Evolutionary conservation across 345 rosid genomes (phyloP), one percentile per base, ranked within the genome.

Genomic region (Isatis tinctoria): DNA sequence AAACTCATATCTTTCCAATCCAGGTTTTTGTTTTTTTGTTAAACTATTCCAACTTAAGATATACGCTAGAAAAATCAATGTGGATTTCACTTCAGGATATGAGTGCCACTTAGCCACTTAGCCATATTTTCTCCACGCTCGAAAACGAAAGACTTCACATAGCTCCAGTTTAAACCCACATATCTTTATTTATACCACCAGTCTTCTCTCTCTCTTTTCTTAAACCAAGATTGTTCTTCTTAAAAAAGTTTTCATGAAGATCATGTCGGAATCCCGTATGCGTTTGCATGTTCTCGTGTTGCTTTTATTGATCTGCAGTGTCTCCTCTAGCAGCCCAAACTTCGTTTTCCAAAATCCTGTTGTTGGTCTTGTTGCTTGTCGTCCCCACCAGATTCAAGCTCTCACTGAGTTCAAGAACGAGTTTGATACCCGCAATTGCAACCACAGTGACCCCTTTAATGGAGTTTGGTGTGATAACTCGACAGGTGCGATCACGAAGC

Each of bases 391-490:
- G 26, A 72, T 72, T 72, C 17, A 52, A 63, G 63, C 54, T 0
- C 1, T 72, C 4, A 51, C n/a, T 8, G 22, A 62, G 53, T 62
- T 72, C 64, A 69, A 56, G 41, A 56, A 30, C 54, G 73, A 69
- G 54, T 72, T 72, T 28, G 76, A 72, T 11, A 26, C 61, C 0
- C 5, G 62, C 0, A 0, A 3, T 52, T 72, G 69, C 35, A 72
- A 72, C 43, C 54, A 39, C 0, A 52, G 35, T 72, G 63, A 62
- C 35, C 0, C 0, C 51, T 27, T 0, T 0, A 51, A 63, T 11
- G 72, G 65, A 36, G 40, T 74, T 2, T 16, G n/a, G 41, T 69
- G 73, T 13, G 41, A 57, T 57, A 69, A 41, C 43, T 27, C 62
- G 6, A 56, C 73, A 1, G 54, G 65, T 30, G 32, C 0, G 6